Conservation (phyloP, 2,329 filamentous ascomycete species). For the Penicillium sp. region DNA sequence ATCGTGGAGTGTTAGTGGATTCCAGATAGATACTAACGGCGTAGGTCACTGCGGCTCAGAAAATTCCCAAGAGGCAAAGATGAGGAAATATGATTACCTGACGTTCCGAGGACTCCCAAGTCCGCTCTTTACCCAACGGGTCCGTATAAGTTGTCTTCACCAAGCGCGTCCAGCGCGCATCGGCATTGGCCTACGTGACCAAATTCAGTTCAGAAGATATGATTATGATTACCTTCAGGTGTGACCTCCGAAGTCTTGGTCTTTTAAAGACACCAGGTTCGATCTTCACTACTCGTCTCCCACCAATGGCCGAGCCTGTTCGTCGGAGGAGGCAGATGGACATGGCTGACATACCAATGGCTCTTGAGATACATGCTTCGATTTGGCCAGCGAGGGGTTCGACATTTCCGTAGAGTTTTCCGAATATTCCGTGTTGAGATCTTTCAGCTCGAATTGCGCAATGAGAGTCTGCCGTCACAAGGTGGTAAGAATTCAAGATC, state of each 20-base stretch:
- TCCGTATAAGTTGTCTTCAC: conserved; percentile 41
- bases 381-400: conserved; percentile 19
- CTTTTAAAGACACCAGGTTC: too few species aligned
- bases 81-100: conserved; percentile 25
- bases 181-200: conserved; percentile 27
- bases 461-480: too few species aligned
- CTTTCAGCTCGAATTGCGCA: too few species aligned
- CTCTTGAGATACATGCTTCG: conserved; percentile 27
- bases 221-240: too few species aligned
- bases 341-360: conserved; percentile 27
- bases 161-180: conserved; percentile 40
- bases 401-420: conserved; percentile 15
- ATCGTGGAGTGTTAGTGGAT: conserved; percentile 6
- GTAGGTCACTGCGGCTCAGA: background rate
- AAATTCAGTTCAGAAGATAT: too few species aligned
- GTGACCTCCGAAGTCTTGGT: too few species aligned
- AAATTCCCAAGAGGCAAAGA: conserved; percentile 1
- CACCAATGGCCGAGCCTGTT: too few species aligned
- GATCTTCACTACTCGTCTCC: too few species aligned
- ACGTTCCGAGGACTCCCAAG: conserved; percentile 43
- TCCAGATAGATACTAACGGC: too few species aligned
- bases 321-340: too few species aligned
- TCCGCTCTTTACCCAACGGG: conserved; percentile 37
- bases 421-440: too few species aligned
- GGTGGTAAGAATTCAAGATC: too few species aligned